Conservation (phyloP, 495 filamentous ascomycete genomes). For the Penicillium parvum region DNA sequence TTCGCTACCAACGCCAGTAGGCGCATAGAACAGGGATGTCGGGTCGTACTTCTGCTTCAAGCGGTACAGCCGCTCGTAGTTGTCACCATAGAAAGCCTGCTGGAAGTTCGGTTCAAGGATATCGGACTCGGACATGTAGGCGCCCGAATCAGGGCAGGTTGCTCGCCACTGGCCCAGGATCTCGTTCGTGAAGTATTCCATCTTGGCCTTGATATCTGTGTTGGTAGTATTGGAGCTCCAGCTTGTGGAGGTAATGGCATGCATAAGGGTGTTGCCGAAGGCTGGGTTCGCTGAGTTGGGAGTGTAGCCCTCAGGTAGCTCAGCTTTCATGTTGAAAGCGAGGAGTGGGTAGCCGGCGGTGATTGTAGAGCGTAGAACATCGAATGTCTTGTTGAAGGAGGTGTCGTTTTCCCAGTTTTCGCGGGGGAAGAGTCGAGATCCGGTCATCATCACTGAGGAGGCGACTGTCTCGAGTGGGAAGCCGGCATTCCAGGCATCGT, state of each 20-base stretch:
- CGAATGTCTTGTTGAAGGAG: slow-evolving; percentile 40
- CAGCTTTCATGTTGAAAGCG: slow-evolving; percentile 48
- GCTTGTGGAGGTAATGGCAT: slow-evolving; percentile 41
- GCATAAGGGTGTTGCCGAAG: slow-evolving; percentile 50
- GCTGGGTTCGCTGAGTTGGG: slow-evolving; percentile 51
- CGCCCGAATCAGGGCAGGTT: slow-evolving; percentile 31
- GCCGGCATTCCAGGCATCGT: slow-evolving; percentile 40
- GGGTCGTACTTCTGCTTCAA: slow-evolving; percentile 56
- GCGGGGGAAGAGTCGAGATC: slow-evolving; percentile 51
- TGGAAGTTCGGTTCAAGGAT: slow-evolving; percentile 61
- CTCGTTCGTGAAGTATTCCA: slow-evolving; percentile 30
- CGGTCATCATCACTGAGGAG: slow-evolving; percentile 31
- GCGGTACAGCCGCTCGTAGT: slow-evolving; percentile 46
- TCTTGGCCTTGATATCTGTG: slow-evolving; percentile 15
- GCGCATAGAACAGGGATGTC: slow-evolving; percentile 49
- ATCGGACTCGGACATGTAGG: slow-evolving; percentile 43
- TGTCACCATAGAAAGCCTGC: slow-evolving; percentile 56
- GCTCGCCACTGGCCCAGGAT: slow-evolving; percentile 50
- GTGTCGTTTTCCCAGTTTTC: slow-evolving; percentile 37
- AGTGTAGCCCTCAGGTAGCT: slow-evolving; percentile 18
- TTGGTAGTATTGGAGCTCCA: slow-evolving; percentile 19
- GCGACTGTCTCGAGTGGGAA: slow-evolving; percentile 48
- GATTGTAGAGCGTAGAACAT: slow-evolving; percentile 41
- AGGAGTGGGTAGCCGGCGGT: slow-evolving; percentile 40
- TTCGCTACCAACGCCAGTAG: slow-evolving; percentile 52